Percentiles rank a stretch among this genome's conserved stretches.
Conservation (phyloP, 1,284 basidiomycete species). For the Apiotrichum gamsii region DNA sequence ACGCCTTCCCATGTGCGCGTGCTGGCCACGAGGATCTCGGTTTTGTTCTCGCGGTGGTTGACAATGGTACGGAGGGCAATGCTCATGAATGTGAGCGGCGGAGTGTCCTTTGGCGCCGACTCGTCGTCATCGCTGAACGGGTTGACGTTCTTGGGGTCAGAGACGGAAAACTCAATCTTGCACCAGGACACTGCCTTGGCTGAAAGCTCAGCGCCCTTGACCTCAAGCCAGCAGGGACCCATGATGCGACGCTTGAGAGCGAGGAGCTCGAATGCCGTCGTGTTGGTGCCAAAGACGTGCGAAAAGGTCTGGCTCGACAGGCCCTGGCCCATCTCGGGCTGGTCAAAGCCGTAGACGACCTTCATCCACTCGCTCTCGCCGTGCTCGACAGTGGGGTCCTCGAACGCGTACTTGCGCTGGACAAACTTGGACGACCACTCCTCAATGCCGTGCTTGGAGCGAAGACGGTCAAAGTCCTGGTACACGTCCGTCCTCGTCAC, state of each 20-base stretch:
- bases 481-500: slow-evolving; percentile 68
- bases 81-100: slow-evolving; percentile 87
- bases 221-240: slow-evolving; percentile 95
- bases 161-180: slow-evolving; percentile 81
- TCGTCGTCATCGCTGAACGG: slow-evolving; percentile 70
- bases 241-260: slow-evolving; percentile 95
- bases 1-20: slow-evolving; percentile 84
- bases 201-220: slow-evolving; percentile 67
- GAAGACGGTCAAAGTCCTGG: slow-evolving; percentile 73
- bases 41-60: slow-evolving; percentile 88
- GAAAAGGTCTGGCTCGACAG: slow-evolving; percentile 77
- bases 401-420: slow-evolving; percentile 87
- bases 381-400: slow-evolving; percentile 72
- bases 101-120: slow-evolving; percentile 70
- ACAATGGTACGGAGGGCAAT: slow-evolving; percentile 84
- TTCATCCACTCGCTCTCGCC: slow-evolving; percentile 85
- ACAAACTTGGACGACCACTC: slow-evolving; percentile 77
- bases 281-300: slow-evolving; percentile 86
- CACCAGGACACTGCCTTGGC: slow-evolving; percentile 87
- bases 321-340: slow-evolving; percentile 62
- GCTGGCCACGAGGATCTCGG: slow-evolving; percentile 83
- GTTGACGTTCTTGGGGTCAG: slow-evolving; percentile 80
- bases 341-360: slow-evolving; percentile 76
- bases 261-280: slow-evolving; percentile 88
- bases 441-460: slow-evolving; percentile 69